A percentile compares a stretch with the other conserved stretches of the same genome.
Evolutionary conservation across 257 asterid species (phyloP).

Genomic region (Solanum pimpinellifolium): DNA sequence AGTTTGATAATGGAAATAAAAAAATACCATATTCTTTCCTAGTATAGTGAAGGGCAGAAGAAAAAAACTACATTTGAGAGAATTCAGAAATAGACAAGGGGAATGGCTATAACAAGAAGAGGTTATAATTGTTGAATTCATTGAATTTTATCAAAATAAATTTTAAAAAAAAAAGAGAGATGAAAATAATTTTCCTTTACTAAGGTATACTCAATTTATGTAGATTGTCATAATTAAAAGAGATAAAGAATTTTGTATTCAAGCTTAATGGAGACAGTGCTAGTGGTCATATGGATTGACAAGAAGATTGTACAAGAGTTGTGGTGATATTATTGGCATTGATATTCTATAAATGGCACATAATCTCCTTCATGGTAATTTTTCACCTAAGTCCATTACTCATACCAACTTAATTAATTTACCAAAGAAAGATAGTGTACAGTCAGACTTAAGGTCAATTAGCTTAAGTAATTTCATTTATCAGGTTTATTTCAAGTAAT

Average conservation of each 20-base stretch:
- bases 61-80: neutral
- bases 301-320: neutral
- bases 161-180: neutral
- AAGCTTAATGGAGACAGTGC: neutral
- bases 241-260: no score
- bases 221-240: no score
- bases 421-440: neutral
- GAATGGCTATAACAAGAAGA: neutral
- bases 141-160: no score
- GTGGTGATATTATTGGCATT: neutral
- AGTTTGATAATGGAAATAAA: no score
- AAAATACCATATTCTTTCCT: neutral
- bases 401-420: neutral
- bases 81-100: no score
- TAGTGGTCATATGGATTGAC: neutral
- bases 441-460: neutral
- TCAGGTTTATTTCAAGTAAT: no score
- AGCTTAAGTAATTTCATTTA: neutral
- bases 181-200: no score
- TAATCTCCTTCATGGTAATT: neutral
- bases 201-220: neutral
- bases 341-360: neutral
- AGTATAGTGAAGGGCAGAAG: neutral
- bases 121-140: neutral
- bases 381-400: neutral